phyloP scores from a whole-genome alignment of 345 rosid species.

The Mercurialis annua region DNA sequence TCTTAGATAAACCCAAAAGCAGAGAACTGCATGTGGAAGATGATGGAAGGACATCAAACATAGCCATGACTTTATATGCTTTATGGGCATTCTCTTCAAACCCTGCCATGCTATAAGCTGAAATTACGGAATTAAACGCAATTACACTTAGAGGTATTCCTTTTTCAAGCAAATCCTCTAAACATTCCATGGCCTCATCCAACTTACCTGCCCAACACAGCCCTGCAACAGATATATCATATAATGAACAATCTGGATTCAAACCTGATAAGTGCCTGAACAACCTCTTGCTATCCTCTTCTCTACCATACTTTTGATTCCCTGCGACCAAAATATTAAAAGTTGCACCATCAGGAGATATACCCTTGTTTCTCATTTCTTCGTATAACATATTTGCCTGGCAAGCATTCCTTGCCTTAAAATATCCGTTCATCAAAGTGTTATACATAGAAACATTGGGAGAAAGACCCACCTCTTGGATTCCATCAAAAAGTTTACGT shows the following conservation, averaged over 20 bases:
- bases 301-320: slow-evolving; percentile 51
- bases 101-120: slow-evolving; percentile 54
- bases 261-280: slow-evolving; percentile 42
- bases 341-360: slow-evolving; percentile 61
- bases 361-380: slow-evolving; percentile 51
- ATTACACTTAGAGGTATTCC: slow-evolving; percentile 51
- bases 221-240: slow-evolving; percentile 53
- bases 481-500: slow-evolving; percentile 43
- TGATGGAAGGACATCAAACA: slow-evolving; percentile 49
- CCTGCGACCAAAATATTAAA: slow-evolving; percentile 63
- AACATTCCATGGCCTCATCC: slow-evolving; percentile 47
- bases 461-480: slow-evolving; percentile 41
- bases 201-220: slow-evolving; percentile 63
- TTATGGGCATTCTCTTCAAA: slow-evolving; percentile 47
- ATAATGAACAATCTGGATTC: slow-evolving; percentile 36
- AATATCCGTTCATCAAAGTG: slow-evolving; percentile 60
- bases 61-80: slow-evolving; percentile 45
- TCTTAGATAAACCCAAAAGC: slow-evolving; percentile 58
- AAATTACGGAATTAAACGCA: slow-evolving; percentile 64
- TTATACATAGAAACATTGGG: slow-evolving; percentile 50
- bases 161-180: slow-evolving; percentile 51
- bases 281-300: slow-evolving; percentile 48
- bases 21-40: slow-evolving; percentile 59
- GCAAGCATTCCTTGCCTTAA: slow-evolving; percentile 55
- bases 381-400: slow-evolving; percentile 51